These are phyloP conservation scores for Kodamaea lidongshanica DNA, from an alignment of 805 yeast species.

Conservation along the genomic window DNA sequence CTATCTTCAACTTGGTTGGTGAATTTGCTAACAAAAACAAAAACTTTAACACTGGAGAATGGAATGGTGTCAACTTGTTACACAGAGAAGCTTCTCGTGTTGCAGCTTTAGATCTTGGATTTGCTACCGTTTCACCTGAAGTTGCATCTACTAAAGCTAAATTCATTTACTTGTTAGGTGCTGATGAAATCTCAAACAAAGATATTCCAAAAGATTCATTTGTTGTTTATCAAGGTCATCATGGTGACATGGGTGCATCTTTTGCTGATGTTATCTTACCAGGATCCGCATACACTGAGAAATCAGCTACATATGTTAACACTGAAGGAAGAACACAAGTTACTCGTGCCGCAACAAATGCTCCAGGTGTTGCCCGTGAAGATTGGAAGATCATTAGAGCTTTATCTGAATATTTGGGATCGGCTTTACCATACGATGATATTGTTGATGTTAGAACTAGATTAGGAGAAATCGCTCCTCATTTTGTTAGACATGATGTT, in stretches of 20 bases:
- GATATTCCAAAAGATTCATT: conserved; percentile 80
- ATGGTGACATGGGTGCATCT: conserved; percentile 85
- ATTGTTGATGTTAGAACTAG: conserved; percentile 60
- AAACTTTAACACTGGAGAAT: conserved; percentile 60
- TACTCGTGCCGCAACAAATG: conserved; percentile 80
- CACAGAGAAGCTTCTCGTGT: conserved; percentile 86
- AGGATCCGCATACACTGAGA: conserved; percentile 85
- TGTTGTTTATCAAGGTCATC: conserved; percentile 87
- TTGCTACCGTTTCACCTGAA: conserved; percentile 47
- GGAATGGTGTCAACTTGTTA: conserved; percentile 77
- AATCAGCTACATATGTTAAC: conserved; percentile 76
- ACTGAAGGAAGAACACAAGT: conserved; percentile 86
- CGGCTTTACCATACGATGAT: conserved; percentile 72
- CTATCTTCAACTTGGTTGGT: conserved; percentile 54
- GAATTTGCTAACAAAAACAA: conserved; percentile 50
- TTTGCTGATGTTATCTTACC: conserved; percentile 84
- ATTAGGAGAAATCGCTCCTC: conserved; percentile 74
- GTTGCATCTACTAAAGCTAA: conserved; percentile 52
- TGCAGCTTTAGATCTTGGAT: conserved; percentile 83
- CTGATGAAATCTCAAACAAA: conserved; percentile 66
- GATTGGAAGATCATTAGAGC: conserved; percentile 89
- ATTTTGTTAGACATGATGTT: conserved; percentile 66
- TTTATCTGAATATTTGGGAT: conserved; percentile 67
- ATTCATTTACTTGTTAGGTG: conserved; percentile 73
- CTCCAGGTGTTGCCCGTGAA: conserved; percentile 87